Base-by-base conservation (phyloP, 768 basidiomycete species). In the Termitomyces sp. region DNA sequence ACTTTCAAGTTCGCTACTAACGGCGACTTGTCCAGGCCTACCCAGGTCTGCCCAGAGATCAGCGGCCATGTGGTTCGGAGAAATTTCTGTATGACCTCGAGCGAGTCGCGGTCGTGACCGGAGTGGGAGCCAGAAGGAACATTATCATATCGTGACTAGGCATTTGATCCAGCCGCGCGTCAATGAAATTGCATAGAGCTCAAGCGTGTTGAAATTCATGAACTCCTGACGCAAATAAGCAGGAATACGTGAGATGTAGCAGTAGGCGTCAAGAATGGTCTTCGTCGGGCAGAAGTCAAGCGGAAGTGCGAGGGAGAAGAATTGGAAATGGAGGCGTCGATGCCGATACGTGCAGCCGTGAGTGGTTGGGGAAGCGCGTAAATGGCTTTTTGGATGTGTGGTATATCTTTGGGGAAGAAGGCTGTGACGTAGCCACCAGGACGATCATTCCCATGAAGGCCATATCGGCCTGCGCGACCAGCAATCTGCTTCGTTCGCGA, bases 401-500 rank as follows among this genome's bases (percentile, higher is more conserved):
- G 79, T 12, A 97, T 78, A 70, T 95, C 92, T 1, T 75, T 69
- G 2, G 75, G 70, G 46, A 79, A 70, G n/a, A 96, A 70, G 0
- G 94, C 90, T 0, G 94, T 95, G 8, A 87, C 89, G 36, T 81
- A 79, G 24, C 96, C 94, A 7, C 81, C 84, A 1, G 81, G 71
- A 42, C 78, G 75, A 38, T 68, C 69, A 24, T 70, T 75, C 33
- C 63, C 66, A 44, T 88, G 86, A 46, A 91, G 72, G 3, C 92
- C 92, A 71, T 84, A 98, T 2, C 96, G 89, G 13, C 96, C 96
- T 0, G 96, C 96, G 44, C 96, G 85, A 7, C 96, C 95, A 1
- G 91, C 95, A 51, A 98, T 97, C 71, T 98, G 96, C 72, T 97
- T 97, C 70, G 92, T 84, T 65, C 91, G 88, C 0, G 94, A 91